phyloP scores from a whole-genome alignment of 163 green algal species.

The Volvox carteri region DNA sequence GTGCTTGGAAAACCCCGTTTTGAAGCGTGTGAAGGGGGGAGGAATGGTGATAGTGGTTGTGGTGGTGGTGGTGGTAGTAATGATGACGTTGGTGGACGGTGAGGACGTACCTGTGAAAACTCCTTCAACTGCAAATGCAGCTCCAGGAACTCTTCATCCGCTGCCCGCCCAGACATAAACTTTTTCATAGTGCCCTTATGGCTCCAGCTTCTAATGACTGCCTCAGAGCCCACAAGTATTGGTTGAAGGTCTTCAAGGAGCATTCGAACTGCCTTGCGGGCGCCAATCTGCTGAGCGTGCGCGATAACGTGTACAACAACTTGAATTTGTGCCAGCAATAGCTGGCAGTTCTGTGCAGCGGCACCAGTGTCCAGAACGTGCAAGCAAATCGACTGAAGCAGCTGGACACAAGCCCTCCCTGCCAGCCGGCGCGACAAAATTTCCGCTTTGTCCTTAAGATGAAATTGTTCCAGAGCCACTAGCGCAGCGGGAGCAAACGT shows the following conservation, averaged over 20 bases:
- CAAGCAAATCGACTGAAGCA: not conserved
- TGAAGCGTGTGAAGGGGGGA: too few species aligned
- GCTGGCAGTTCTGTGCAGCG: not conserved
- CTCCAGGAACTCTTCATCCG: not conserved
- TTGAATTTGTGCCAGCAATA: not conserved
- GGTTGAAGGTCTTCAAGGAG: not conserved
- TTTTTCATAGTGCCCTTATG: not conserved
- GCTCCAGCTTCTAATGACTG: not conserved
- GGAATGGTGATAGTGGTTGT: too few species aligned
- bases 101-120: not conserved
- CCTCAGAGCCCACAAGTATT: not conserved
- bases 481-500: not conserved
- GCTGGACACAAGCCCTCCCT: not conserved
- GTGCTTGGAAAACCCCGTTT: too few species aligned
- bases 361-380: not conserved
- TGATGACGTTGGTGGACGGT: too few species aligned
- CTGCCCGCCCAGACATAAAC: not conserved
- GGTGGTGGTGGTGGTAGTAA: too few species aligned
- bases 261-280: not conserved
- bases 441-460: not conserved
- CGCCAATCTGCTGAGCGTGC: not conserved
- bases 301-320: not conserved
- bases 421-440: not conserved
- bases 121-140: slow-evolving; percentile 10
- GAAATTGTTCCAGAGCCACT: not conserved